Evolutionary conservation across 2,329 filamentous ascomycete genomes (phyloP).

Genomic region (Pseudocercospora crystallina): DNA sequence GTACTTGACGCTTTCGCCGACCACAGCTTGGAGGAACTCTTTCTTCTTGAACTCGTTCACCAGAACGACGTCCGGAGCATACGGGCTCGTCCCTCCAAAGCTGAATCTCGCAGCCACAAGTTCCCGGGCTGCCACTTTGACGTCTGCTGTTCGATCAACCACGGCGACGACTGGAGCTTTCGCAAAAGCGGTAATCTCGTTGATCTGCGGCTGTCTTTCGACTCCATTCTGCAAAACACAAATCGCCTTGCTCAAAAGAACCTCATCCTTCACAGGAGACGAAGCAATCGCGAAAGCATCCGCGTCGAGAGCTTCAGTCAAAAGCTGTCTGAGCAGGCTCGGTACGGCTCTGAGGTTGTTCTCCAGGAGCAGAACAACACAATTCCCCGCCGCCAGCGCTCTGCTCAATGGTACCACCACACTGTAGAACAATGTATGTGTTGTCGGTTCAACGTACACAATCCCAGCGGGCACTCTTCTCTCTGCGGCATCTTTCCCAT

Average conservation of each 20-base stretch:
- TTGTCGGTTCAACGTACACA: constrained; percentile 50
- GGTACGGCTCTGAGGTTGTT: constrained; percentile 41
- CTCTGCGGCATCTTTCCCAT: constrained; percentile 40
- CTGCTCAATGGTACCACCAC: constrained; percentile 46
- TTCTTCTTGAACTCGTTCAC: constrained; percentile 64
- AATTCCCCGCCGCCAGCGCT: constrained; percentile 54
- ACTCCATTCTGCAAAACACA: constrained; percentile 37
- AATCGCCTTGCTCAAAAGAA: constrained; percentile 28
- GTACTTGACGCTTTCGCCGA: constrained; percentile 40
- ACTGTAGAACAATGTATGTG: constrained; percentile 52
- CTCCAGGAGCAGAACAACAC: constrained; percentile 42
- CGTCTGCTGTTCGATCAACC: constrained; percentile 60
- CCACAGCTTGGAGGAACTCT: constrained; percentile 53
- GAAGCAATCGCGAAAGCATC: constrained; percentile 51
- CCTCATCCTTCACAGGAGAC: constrained; percentile 31
- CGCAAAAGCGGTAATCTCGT: constrained; percentile 39
- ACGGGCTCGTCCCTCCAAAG: constrained; percentile 58
- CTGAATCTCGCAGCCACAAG: constrained; percentile 56
- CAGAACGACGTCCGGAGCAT: constrained; percentile 61
- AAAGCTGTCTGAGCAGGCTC: constrained; percentile 38
- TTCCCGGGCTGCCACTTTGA: constrained; percentile 53
- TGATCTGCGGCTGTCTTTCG: constrained; percentile 18
- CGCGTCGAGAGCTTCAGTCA: constrained; percentile 45
- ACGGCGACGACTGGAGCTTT: constrained; percentile 51
- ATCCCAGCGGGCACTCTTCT: constrained; percentile 41